Base-by-base conservation (phyloP, 2,329 filamentous ascomycete genomes). In the Epichloe gansuensis region DNA sequence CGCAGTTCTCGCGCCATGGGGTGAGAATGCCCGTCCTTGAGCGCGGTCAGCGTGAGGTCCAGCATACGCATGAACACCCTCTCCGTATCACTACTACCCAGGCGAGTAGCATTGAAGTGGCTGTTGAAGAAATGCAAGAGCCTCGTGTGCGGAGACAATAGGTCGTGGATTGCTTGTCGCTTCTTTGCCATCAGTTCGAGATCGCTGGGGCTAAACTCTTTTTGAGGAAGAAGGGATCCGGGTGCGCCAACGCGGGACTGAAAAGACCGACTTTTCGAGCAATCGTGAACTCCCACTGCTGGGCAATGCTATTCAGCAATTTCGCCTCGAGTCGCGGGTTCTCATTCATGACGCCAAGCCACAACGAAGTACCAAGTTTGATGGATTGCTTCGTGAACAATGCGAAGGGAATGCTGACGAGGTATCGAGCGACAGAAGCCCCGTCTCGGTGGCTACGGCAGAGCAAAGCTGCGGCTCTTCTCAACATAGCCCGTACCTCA, bases 291-390 rank as follows among this genome's bases (percentile, higher is more conserved):
- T 97, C 91, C 88, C 91, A 98, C 57, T 91, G 87, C 63, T 93
- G 86, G 9, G 86, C 85, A 60, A 97, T 88, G 65, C 95, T 89
- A 50, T 83, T 83, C 35, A 98, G 71, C 52, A 99, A 82, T 55
- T 90, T 83, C 8, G 91, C 80, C 67, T 95, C 90, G 68, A 96
- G 84, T 52, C 81, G 80, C 3, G 91, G 88, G 62, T 95, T 97
- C 66, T 98, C 93, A 61, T 97, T 93, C 62, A 97, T 94, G 13
- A 97, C 88, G 28, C 93, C 93, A 55, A 96, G 82, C 93, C 93
- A 99, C 6, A 98, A 74, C 4, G 93, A 96, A 38, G 96, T 86
- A 5, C 93, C 94, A 49, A 97, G 81, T 65, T 95, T 95, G 65
- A 98, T 93, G 2, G 91, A 93, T 62, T 95, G 87, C 66, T 95